Percentiles rank a stretch among this genome's conserved stretches.
Evolutionary conservation across 179 eudicot genomes (phyloP).

Genomic region (Actinidia arguta): DNA sequence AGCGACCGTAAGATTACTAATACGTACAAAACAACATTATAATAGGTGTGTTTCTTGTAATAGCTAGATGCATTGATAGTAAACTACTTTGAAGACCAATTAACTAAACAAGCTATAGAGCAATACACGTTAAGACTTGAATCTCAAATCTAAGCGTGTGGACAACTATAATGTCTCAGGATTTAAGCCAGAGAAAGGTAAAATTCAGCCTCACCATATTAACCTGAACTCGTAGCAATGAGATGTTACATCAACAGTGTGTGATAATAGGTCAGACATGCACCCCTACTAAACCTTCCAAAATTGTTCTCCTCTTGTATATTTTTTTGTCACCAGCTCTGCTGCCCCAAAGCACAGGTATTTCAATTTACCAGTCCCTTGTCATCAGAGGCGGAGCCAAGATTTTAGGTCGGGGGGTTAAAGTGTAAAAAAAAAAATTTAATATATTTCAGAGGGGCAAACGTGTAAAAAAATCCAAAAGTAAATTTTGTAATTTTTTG

Average conservation of each 20-base stretch:
- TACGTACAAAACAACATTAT: background rate
- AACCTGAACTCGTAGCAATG: background rate
- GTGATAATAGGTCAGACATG: background rate
- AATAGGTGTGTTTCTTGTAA: background rate
- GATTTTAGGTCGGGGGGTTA: too few relatives aligned
- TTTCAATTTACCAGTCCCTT: background rate
- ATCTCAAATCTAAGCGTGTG: background rate
- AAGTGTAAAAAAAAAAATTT: too few relatives aligned
- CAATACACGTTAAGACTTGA: background rate
- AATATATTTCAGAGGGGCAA: too few relatives aligned
- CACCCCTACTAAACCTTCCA: background rate
- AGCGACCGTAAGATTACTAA: background rate
- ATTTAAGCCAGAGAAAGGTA: background rate
- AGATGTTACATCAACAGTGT: background rate
- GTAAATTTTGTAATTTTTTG: too few relatives aligned
- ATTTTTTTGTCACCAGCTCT: background rate
- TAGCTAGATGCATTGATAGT: background rate
- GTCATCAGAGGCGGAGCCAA: too few relatives aligned
- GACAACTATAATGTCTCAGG: slow-evolving; percentile 1
- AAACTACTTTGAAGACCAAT: slow-evolving; percentile 8
- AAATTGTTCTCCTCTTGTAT: background rate
- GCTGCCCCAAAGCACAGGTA: background rate
- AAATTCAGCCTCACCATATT: background rate
- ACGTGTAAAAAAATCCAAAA: too few relatives aligned
- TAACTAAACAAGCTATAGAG: background rate